A percentile compares a stretch with the other conserved stretches of the same genome.
Evolutionary conservation across 345 rosid species (phyloP).

Genomic region (Cardamine occulta): DNA sequence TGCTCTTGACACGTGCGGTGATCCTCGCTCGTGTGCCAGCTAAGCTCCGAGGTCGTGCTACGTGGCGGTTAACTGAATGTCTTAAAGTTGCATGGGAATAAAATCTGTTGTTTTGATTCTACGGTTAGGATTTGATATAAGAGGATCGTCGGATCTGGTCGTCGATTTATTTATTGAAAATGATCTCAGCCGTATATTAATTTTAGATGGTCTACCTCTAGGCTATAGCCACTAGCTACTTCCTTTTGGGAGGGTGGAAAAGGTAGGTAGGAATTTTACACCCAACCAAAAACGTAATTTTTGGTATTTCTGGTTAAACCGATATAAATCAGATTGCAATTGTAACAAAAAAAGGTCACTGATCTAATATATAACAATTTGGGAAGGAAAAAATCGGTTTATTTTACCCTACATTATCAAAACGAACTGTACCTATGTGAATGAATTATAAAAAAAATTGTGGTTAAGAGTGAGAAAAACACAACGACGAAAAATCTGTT

Average conservation of each 20-base stretch:
- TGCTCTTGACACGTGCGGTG: constrained; percentile 32
- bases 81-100: constrained; percentile 19
- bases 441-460: too few species aligned
- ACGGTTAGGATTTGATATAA: constrained; percentile 8
- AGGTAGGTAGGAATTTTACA: neutral
- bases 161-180: neutral
- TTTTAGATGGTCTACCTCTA: constrained; percentile 14
- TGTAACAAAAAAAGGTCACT: neutral
- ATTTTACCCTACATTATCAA: neutral
- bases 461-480: too few species aligned
- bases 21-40: constrained; percentile 37
- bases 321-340: neutral
- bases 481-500: too few species aligned
- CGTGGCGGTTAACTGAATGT: constrained; percentile 30
- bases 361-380: too few species aligned
- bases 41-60: constrained; percentile 21
- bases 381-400: too few species aligned
- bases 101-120: constrained; percentile 7
- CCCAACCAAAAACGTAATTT: neutral
- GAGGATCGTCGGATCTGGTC: neutral
- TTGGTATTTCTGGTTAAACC: neutral
- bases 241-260: constrained; percentile 13
- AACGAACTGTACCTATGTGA: neutral
- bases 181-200: constrained; percentile 10
- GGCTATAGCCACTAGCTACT: constrained; percentile 13